Percentiles rank a stretch among this genome's conserved stretches.
Evolutionary conservation across 306 rosid genomes (phyloP).

Genomic region (Alnus glutinosa): DNA sequence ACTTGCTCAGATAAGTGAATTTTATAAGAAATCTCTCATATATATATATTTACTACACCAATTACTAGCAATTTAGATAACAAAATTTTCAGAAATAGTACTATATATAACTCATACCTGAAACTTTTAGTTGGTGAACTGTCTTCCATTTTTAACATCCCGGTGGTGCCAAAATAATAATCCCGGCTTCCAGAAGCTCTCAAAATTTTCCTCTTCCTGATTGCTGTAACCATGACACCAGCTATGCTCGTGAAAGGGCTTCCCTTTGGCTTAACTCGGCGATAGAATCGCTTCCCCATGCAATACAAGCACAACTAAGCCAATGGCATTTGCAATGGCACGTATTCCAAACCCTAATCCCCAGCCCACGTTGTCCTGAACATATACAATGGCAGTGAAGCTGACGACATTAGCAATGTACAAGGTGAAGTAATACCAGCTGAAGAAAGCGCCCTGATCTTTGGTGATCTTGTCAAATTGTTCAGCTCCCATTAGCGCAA

Average conservation of each 20-base stretch:
- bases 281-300: conserved; percentile 41
- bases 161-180: conserved; percentile 23
- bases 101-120: conserved; percentile 13
- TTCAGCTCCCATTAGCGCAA: conserved; percentile 45
- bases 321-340: background rate
- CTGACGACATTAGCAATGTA: conserved; percentile 25
- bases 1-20: too few relatives aligned
- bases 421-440: conserved; percentile 26
- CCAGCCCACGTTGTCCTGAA: conserved; percentile 45
- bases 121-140: conserved; percentile 15
- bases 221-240: conserved; percentile 38
- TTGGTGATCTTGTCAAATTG: conserved; percentile 23
- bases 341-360: conserved; percentile 42
- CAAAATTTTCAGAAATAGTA: too few relatives aligned
- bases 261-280: conserved; percentile 33
- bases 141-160: background rate
- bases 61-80: too few relatives aligned
- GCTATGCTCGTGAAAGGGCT: conserved; percentile 42
- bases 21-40: too few relatives aligned
- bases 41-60: too few relatives aligned
- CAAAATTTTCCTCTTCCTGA: conserved; percentile 16
- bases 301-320: conserved; percentile 22
- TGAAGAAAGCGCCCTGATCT: conserved; percentile 31
- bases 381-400: conserved; percentile 34
- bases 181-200: background rate